Base-by-base conservation (phyloP, 2,329 filamentous ascomycete genomes). In the Colletotrichum lini region DNA sequence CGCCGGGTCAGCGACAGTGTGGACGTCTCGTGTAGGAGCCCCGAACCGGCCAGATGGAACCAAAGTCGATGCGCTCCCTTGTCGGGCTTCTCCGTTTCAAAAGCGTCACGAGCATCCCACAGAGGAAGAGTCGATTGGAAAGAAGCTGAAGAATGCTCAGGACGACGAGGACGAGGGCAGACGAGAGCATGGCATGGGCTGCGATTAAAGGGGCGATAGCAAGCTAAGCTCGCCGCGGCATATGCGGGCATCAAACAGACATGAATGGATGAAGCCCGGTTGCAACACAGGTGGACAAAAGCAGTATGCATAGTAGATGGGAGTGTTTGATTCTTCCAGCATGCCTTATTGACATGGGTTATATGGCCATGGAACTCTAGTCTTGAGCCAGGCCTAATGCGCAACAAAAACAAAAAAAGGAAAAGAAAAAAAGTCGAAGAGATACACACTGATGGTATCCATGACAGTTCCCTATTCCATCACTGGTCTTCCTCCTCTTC, bases 321-420 rank as follows among this genome's bases (percentile, higher is more conserved):
- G 65, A 72, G 65, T 72, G 53, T 63, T 63, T 63, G 52, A 68
- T 72, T 69, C 58, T 72, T 72, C 65, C 23, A 44, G 30, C 59
- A 59, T 68, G 69, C 40, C 69, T 59, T 64, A 54, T n/a, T 18
- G 69, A 56, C 65, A 69, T 54, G 65, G 8, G 52, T 35, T 23
- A 38, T 69, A 54, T 42, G 23, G 69, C 65, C 69, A n/a, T 72
- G 59, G 42, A 35, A 21, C 65, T 69, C 65, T 50, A 21, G 21
- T 18, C 54, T 3, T 40, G 65, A 69, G 45, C 53, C 53, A 58
- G 59, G 65, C 62, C 58, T 26, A 35, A 30, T 21, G 44, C 67
- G 54, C 61, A 52, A 59, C 45, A 53, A 56, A 52, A 26, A 8
- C 9, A 2, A 23, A 26, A 15, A 16, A 67, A 38, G 26, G 15